Evolutionary conservation across 1,139 yeast genomes (phyloP).

Genomic region (Nakaseomyces delphensis): DNA sequence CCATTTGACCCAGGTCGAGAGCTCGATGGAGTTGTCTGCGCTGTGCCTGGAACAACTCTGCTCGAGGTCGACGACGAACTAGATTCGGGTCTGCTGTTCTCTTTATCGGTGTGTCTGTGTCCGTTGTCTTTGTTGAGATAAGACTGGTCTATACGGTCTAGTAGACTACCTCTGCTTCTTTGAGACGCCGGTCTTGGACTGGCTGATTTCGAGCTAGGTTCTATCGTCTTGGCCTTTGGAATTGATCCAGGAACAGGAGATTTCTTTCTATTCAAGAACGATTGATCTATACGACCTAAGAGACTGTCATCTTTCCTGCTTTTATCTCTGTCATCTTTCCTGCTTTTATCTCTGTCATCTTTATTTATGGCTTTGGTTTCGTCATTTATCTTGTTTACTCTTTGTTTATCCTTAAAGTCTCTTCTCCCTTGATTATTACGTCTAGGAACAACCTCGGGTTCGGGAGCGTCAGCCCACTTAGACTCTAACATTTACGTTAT

Average conservation of each 20-base stretch:
- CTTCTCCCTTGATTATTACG: neutral
- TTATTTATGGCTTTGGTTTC: too few relatives aligned
- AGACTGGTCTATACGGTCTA: slow-evolving; percentile 3
- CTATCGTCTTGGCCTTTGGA: neutral
- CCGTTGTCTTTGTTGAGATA: neutral
- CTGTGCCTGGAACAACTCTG: neutral
- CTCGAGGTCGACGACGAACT: neutral
- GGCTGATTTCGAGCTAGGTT: too few relatives aligned
- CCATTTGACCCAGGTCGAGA: slow-evolving; percentile 10
- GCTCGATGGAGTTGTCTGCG: slow-evolving; percentile 6
- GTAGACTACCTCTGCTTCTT: neutral
- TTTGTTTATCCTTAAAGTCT: neutral
- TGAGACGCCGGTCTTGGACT: neutral
- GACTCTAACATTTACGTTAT: slow-evolving; percentile 14
- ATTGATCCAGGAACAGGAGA: neutral
- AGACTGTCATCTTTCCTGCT: neutral
- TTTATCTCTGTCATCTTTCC: neutral
- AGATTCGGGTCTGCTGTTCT: neutral
- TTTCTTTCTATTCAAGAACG: neutral
- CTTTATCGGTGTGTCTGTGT: neutral
- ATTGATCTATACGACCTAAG: neutral
- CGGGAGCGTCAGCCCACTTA: slow-evolving; percentile 19
- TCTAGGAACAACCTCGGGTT: neutral
- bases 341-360: neutral
- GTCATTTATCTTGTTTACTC: neutral